Conservation (phyloP, 2,329 filamentous ascomycete genomes). For the Blastomyces gilchristii region DNA sequence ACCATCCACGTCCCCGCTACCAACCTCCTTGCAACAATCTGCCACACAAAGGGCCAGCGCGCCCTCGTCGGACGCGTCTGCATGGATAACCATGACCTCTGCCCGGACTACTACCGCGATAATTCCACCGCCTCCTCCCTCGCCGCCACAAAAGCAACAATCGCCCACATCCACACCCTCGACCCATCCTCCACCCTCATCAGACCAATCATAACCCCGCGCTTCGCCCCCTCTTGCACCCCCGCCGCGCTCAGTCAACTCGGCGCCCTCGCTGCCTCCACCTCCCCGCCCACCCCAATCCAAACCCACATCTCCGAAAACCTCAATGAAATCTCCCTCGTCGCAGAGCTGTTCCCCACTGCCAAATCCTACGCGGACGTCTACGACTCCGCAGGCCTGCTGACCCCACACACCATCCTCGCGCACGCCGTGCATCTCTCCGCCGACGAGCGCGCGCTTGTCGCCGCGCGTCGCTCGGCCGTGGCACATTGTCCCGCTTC, state of each 20-base stretch:
- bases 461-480: constrained; percentile 52
- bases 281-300: constrained; percentile 49
- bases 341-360: constrained; percentile 58
- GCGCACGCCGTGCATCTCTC: constrained; percentile 75
- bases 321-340: constrained; percentile 58
- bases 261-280: constrained; percentile 53
- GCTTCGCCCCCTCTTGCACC: constrained; percentile 50
- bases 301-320: constrained; percentile 94
- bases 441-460: constrained; percentile 53
- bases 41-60: constrained; percentile 67
- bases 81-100: constrained; percentile 64
- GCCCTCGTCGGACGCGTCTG: constrained; percentile 90
- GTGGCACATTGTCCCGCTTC: constrained; percentile 80
- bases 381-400: constrained; percentile 62
- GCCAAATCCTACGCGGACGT: constrained; percentile 59
- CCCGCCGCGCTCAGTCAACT: constrained; percentile 49
- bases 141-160: constrained; percentile 46
- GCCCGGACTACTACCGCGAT: constrained; percentile 72
- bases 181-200: constrained; percentile 57
- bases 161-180: constrained; percentile 54
- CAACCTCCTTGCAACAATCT: constrained; percentile 81
- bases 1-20: constrained; percentile 79
- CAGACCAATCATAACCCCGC: constrained; percentile 66
- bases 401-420: constrained; percentile 65
- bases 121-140: constrained; percentile 50